These are phyloP conservation scores for Pseudopyrenochaeta lycopersici DNA, from an alignment of 2,329 filamentous ascomycete genomes.

Conservation along the genomic window DNA sequence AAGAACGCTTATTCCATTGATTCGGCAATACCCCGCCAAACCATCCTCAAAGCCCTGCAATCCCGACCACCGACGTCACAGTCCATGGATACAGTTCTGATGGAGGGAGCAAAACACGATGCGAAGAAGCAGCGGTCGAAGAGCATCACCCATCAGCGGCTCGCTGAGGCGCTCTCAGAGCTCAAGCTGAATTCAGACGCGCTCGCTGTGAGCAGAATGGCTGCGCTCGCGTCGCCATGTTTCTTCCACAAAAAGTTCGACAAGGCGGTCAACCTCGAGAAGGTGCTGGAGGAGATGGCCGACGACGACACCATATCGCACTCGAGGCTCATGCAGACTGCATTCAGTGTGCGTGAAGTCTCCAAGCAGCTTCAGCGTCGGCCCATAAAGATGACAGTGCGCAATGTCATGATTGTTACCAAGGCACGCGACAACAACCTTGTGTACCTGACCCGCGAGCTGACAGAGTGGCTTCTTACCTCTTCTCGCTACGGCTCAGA, in stretches of 20 bases:
- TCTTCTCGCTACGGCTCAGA: conserved; percentile 90
- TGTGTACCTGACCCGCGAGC: conserved; percentile 85
- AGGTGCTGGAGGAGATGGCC: conserved; percentile 92
- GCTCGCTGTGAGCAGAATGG: conserved; percentile 59
- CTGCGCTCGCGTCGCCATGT: conserved; percentile 86
- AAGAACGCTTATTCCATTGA: conserved; percentile 66
- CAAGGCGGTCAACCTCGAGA: conserved; percentile 92
- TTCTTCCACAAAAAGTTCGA: conserved; percentile 98
- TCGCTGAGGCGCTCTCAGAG: conserved; percentile 67
- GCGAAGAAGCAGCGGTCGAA: conserved; percentile 38
- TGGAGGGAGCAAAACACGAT: conserved; percentile 44
- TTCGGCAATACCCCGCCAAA: conserved; percentile 74
- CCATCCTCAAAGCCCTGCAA: conserved; percentile 82
- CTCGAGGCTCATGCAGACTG: conserved; percentile 92
- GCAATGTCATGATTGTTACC: conserved; percentile 97
- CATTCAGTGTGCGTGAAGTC: conserved; percentile 92
- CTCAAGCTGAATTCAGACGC: conserved; percentile 58
- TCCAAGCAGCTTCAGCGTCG: conserved; percentile 93
- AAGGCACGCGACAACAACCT: conserved; percentile 96
- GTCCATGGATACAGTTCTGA: conserved; percentile 70
- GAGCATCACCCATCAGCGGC: conserved; percentile 59
- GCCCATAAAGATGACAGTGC: conserved; percentile 89
- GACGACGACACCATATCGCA: conserved; percentile 90
- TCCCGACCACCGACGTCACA: conserved; percentile 66
- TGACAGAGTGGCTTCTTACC: conserved; percentile 85